phyloP scores from a whole-genome alignment of 805 yeast species.

The Candida sithepensis region DNA sequence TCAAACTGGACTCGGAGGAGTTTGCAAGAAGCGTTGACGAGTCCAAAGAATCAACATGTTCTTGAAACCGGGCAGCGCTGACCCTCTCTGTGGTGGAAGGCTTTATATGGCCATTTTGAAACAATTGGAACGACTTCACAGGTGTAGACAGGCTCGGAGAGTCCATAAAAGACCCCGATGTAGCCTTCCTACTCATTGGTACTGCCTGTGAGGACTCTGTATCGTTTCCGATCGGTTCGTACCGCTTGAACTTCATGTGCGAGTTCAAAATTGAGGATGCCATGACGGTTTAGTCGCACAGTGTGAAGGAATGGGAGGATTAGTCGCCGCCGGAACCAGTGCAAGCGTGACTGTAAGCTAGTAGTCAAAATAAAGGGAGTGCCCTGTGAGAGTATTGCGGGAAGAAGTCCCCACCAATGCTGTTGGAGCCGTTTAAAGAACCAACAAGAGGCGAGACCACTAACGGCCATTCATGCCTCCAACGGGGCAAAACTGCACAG shows the following conservation, averaged over 20 bases:
- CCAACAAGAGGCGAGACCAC: too few species aligned
- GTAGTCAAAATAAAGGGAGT: too few species aligned
- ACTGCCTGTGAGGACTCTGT: neutral
- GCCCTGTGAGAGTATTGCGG: too few species aligned
- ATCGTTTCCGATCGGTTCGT: slow-evolving; percentile 5
- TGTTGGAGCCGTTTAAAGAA: too few species aligned
- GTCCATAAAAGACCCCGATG: neutral
- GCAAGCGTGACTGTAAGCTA: too few species aligned
- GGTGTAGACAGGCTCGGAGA: neutral
- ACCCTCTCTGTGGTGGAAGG: neutral
- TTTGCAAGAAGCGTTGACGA: neutral
- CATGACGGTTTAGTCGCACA: slow-evolving; percentile 2
- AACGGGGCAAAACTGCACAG: too few species aligned
- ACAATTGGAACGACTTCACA: neutral
- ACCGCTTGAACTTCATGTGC: slow-evolving; percentile 14
- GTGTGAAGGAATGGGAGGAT: too few species aligned
- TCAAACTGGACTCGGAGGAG: neutral
- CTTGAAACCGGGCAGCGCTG: neutral
- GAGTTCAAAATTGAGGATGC: slow-evolving; percentile 13
- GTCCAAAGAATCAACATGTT: neutral
- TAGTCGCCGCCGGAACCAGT: too few species aligned
- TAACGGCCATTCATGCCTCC: too few species aligned
- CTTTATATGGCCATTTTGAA: neutral
- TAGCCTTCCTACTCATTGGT: neutral
- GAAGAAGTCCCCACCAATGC: too few species aligned